Percentiles rank a stretch among this genome's conserved stretches.
Conservation (phyloP, 495 filamentous ascomycete genomes). For the Neurospora tetraspora region DNA sequence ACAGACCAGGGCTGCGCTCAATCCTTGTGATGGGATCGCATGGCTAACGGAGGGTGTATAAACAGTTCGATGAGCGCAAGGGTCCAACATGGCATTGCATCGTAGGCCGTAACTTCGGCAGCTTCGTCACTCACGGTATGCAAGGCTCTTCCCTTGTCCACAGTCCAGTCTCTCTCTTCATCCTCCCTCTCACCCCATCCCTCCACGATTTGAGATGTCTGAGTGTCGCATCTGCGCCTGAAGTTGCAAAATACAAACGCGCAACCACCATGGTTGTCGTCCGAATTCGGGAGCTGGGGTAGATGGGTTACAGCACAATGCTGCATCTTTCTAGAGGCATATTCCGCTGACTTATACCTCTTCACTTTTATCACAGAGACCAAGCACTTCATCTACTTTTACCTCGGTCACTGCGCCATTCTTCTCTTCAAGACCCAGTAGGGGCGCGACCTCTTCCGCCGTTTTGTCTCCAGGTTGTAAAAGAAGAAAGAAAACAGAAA, state of each 20-base stretch:
- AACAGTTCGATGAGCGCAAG: slow-evolving; percentile 80
- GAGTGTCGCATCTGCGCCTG: neutral
- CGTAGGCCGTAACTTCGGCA: slow-evolving; percentile 95
- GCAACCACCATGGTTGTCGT: neutral
- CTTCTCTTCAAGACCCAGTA: slow-evolving; percentile 99
- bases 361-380: slow-evolving; percentile 52
- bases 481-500: neutral
- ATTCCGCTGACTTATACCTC: neutral
- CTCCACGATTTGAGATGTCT: neutral
- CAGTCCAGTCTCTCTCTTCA: neutral
- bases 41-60: slow-evolving; percentile 7
- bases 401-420: slow-evolving; percentile 96
- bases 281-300: neutral
- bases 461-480: slow-evolving; percentile 17
- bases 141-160: neutral
- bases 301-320: neutral
- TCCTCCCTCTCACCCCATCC: neutral
- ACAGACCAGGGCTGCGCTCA: slow-evolving; percentile 63
- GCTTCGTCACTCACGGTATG: slow-evolving; percentile 95
- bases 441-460: slow-evolving; percentile 19
- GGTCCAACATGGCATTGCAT: slow-evolving; percentile 98
- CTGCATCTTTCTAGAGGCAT: neutral
- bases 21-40: slow-evolving; percentile 1
- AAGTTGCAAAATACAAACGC: neutral
- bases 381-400: slow-evolving; percentile 99